phyloP scores from a whole-genome alignment of 768 basidiomycete species.

The Mycena maculata region DNA sequence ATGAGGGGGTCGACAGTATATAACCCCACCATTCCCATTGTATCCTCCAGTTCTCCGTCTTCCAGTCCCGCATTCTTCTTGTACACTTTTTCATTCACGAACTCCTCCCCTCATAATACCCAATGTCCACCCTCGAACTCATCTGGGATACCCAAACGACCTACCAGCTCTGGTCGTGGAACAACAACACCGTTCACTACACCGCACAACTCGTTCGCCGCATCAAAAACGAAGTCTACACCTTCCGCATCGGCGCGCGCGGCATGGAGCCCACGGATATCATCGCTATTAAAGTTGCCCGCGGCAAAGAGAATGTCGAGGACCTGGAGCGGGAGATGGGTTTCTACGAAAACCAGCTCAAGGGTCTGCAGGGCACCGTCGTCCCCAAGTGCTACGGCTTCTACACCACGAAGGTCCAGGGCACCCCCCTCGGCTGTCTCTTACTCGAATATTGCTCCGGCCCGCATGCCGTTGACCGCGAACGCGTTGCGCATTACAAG shows the following conservation, averaged over 20 bases:
- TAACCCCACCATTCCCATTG: neutral
- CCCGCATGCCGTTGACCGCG: slow-evolving; percentile 9
- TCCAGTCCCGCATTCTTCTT: neutral
- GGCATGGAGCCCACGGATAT: slow-evolving; percentile 32
- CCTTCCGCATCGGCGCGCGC: slow-evolving; percentile 37
- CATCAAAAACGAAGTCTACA: slow-evolving; percentile 36
- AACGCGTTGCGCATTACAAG: slow-evolving; percentile 37
- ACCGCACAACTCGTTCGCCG: slow-evolving; percentile 38
- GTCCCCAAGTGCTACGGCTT: slow-evolving; percentile 55
- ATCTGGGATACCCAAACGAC: slow-evolving; percentile 35
- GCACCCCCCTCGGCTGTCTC: slow-evolving; percentile 45
- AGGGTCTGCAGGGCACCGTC: slow-evolving; percentile 49
- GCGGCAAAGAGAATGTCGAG: slow-evolving; percentile 38
- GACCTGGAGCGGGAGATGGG: slow-evolving; percentile 46
- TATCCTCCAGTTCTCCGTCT: neutral
- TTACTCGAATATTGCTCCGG: slow-evolving; percentile 53
- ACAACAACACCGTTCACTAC: slow-evolving; percentile 33
- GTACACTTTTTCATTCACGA: neutral
- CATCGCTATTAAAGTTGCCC: slow-evolving; percentile 50
- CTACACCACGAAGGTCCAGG: slow-evolving; percentile 44
- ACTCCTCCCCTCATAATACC: neutral
- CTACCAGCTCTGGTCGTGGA: slow-evolving; percentile 46
- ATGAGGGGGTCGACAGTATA: neutral
- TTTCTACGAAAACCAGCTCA: slow-evolving; percentile 48
- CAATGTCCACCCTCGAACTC: slow-evolving; percentile 46